phyloP scores from a whole-genome alignment of 139 green algal genomes.

The Trebouxia sp. region DNA sequence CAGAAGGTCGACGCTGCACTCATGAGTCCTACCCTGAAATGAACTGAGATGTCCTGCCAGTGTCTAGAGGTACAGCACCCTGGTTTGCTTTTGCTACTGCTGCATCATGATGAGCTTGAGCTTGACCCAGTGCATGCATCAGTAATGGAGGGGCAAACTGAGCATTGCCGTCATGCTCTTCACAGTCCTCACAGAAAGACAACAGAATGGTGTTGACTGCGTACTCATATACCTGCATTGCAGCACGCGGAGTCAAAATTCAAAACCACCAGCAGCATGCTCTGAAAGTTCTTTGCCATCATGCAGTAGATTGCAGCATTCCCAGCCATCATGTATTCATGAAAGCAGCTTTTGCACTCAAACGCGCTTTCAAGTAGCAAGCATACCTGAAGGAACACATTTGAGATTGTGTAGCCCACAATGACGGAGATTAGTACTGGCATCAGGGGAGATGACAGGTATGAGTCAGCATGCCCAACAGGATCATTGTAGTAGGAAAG shows the following conservation, averaged over 20 bases:
- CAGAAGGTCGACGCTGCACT: too few species aligned
- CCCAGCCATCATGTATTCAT: too few species aligned
- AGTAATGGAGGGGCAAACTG: slow-evolving; percentile 73
- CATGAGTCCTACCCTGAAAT: neutral
- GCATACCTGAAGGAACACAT: slow-evolving; percentile 71
- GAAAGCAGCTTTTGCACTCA: too few species aligned
- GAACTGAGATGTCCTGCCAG: neutral
- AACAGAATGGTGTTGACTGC: slow-evolving; percentile 85
- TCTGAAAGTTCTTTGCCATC: too few species aligned
- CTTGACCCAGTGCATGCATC: slow-evolving; percentile 60
- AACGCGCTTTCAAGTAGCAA: too few species aligned
- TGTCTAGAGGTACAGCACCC: neutral
- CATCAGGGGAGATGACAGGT: slow-evolving; percentile 64
- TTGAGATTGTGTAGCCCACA: slow-evolving; percentile 51
- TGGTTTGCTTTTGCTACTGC: slow-evolving; percentile 15
- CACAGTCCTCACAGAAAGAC: slow-evolving; percentile 88
- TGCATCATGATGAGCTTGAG: neutral
- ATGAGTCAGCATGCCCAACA: slow-evolving; percentile 61
- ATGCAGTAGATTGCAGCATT: too few species aligned
- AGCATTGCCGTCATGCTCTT: slow-evolving; percentile 67
- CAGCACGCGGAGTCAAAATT: too few species aligned
- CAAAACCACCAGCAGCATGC: too few species aligned
- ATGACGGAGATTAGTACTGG: slow-evolving; percentile 50
- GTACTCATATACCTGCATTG: slow-evolving; percentile 78
- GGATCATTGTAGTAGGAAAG: slow-evolving; percentile 68